Base-by-base conservation (phyloP, 805 yeast genomes). In the Saccharomyces paradoxus region DNA sequence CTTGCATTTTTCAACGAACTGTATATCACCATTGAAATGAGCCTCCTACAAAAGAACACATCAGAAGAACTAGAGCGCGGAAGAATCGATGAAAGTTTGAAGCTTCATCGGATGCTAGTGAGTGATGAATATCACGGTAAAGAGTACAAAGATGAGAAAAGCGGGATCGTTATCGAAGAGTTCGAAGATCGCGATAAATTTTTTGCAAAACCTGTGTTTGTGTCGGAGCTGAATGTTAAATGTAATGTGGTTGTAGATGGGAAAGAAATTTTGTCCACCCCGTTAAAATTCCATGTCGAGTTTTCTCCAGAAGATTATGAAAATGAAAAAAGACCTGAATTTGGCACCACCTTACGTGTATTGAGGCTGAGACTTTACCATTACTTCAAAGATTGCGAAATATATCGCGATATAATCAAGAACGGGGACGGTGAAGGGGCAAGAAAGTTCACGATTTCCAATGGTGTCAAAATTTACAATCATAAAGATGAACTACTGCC, bases 251-350 rank as follows among this genome's bases (percentile, higher is more conserved):
- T 63, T 6, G 57, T 60, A 4, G 52, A 56, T 13, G 58, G 55
- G 4, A 51, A 73, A 22, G 53, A 60, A 4, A 48, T 64, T 13
- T 51, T 66, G 26, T 58, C 59, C 5, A 68, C 64, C 26, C 78
- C 81, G 2, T 58, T 86, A 31, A 74, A 73, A 27, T 87, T 83
- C 65, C 87, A 86, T 66, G 77, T 86, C 60, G 95, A 87, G 65
- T 88, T 88, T 68, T 81, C 87, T 30, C 94, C 95, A 0, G 91
- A 85, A 60, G 96, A 88, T 62, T 87, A 81, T 64, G 82, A 81
- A 56, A 67, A 67, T 32, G 72, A 70, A 60, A 79, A 79, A 57
- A 80, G 87, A 54, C 85, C 83, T 4, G 91, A 81, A 56, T 77
- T 75, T 51, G 96, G 96, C 0, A 81, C 91, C 9, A 80, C 84